Percentiles rank a stretch among this genome's conserved stretches.
Conservation (phyloP, 78 protist genomes). For the Anaeramoeba flamelloides region DNA sequence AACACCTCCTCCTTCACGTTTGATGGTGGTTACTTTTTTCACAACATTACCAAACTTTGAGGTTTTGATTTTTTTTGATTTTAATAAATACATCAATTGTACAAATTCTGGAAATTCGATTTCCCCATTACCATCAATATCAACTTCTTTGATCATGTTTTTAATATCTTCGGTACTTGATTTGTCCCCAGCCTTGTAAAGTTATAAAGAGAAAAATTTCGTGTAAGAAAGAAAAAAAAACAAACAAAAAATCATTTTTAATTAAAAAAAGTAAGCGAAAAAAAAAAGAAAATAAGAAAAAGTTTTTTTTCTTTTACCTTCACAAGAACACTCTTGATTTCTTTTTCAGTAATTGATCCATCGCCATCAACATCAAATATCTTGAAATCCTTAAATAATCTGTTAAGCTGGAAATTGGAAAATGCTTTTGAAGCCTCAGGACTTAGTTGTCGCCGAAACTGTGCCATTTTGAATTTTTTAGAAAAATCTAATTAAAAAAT, state of each 20-base stretch:
- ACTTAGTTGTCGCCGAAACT: not conserved
- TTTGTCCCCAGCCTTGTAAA: not conserved
- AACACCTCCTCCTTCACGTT: not conserved
- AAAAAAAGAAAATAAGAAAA: too few relatives aligned
- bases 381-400: not conserved
- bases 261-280: too few relatives aligned
- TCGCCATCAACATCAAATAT: not conserved
- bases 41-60: not conserved
- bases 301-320: too few relatives aligned
- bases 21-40: not conserved
- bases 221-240: too few relatives aligned
- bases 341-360: not conserved
- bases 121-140: not conserved
- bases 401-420: not conserved
- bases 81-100: not conserved
- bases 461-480: not conserved
- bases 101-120: not conserved
- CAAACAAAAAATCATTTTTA: too few relatives aligned
- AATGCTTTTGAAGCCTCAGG: not conserved
- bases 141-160: not conserved
- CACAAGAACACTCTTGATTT: not conserved
- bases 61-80: not conserved
- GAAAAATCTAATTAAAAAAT: too few relatives aligned
- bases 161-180: not conserved
- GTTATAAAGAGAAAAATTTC: too few relatives aligned